Conservation (phyloP, 169 alveolate species). For the Plasmodium ovale region DNA sequence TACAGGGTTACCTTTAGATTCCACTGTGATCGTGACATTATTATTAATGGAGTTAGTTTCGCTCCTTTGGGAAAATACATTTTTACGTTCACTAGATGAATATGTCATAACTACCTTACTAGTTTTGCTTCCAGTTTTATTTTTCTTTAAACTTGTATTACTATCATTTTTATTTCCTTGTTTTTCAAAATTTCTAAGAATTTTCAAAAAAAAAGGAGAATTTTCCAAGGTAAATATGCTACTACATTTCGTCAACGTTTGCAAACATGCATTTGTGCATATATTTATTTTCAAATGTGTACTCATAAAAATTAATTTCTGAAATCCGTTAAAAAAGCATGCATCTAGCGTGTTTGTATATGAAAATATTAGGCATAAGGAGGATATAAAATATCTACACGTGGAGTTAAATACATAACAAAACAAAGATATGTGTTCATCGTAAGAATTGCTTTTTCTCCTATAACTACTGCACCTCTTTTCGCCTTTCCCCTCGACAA, state of each 20-base stretch:
- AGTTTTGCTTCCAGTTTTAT: slow-evolving; percentile 7
- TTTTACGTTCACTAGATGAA: slow-evolving; percentile 10
- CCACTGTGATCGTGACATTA: neutral
- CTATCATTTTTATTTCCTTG: slow-evolving; percentile 25
- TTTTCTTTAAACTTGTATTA: slow-evolving; percentile 38
- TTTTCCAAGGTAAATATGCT: slow-evolving; percentile 71
- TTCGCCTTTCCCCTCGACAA: neutral
- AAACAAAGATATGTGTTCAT: slow-evolving; percentile 20
- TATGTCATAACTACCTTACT: neutral
- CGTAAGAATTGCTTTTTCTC: neutral
- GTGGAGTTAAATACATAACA: slow-evolving; percentile 55
- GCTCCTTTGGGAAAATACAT: neutral
- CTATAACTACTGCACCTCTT: neutral
- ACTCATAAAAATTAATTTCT: slow-evolving; percentile 69
- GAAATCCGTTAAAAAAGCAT: slow-evolving; percentile 69
- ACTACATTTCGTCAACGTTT: slow-evolving; percentile 75
- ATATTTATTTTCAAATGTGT: slow-evolving; percentile 60
- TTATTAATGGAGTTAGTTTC: slow-evolving; percentile 1
- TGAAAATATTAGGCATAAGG: slow-evolving; percentile 64
- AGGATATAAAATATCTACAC: slow-evolving; percentile 73
- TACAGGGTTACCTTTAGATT: neutral
- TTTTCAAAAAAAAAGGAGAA: slow-evolving; percentile 71
- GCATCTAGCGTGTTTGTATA: slow-evolving; percentile 60
- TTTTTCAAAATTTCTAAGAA: slow-evolving; percentile 67
- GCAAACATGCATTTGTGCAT: slow-evolving; percentile 59